These are phyloP conservation scores for Chalciporus chontae DNA, from an alignment of 768 basidiomycete genomes.

Conservation along the genomic window DNA sequence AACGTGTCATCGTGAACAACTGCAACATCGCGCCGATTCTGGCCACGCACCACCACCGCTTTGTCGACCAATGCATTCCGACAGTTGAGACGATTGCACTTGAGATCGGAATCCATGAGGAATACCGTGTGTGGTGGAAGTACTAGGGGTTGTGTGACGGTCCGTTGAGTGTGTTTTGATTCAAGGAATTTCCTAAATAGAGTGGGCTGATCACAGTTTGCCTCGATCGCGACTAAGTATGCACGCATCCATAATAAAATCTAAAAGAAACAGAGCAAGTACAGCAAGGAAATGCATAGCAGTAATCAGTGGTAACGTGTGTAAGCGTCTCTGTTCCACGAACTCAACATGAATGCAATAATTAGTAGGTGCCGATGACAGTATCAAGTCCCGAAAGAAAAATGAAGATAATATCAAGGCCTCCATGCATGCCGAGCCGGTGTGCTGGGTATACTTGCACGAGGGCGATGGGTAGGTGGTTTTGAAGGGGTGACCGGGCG, in stretches of 20 bases:
- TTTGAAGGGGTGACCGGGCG: slow-evolving; percentile 70
- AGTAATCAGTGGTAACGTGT: slow-evolving; percentile 19
- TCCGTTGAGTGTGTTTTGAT: background rate
- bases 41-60: slow-evolving; percentile 72
- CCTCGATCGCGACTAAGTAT: background rate
- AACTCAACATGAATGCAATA: slow-evolving; percentile 30
- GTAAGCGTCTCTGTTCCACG: slow-evolving; percentile 25
- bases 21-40: background rate
- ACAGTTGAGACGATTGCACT: slow-evolving; percentile 78
- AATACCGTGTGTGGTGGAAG: background rate
- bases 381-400: slow-evolving; percentile 19
- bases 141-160: background rate
- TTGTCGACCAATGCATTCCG: slow-evolving; percentile 66
- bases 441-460: slow-evolving; percentile 39
- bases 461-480: slow-evolving; percentile 43
- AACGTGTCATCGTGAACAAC: slow-evolving; percentile 12
- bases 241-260: slow-evolving; percentile 5
- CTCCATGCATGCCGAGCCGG: slow-evolving; percentile 62
- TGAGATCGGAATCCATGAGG: slow-evolving; percentile 70
- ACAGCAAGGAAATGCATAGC: slow-evolving; percentile 20
- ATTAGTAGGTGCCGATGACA: slow-evolving; percentile 20
- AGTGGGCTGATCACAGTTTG: background rate
- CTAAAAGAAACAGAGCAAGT: slow-evolving; percentile 20
- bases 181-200: slow-evolving; percentile 12
- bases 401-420: slow-evolving; percentile 40